Base-by-base conservation (phyloP, 352 stramenopile genomes). In the Pythium volutum region DNA sequence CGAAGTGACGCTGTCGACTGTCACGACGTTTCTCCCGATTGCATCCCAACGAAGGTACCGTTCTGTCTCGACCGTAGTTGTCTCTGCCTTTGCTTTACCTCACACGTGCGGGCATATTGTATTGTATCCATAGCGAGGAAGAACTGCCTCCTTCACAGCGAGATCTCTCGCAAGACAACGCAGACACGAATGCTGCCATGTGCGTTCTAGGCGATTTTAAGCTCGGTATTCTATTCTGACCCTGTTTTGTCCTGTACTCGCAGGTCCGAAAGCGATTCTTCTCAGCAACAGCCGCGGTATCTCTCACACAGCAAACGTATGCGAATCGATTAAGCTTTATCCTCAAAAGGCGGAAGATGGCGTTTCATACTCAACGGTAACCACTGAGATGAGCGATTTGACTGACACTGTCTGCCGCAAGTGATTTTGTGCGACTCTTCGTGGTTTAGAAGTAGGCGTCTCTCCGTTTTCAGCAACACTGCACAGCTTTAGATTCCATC, bases 1-100 rank as follows among this genome's bases (percentile, higher is more conserved):
- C 25, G 81, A 95, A 66, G 70, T 93, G 58, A 91, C 81, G n/a
- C 69, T 95, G 14, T 92, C 86, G 16, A 95, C 86, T 0, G 72
- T 92, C 42, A 87, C 81, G n/a, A 89, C 79, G 22, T 90, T 93
- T 62, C 62, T 91, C 3, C 79, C 83, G n/a, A 71, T 69, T 45
- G 65, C 79, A 7, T 89, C 82, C 20, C 82, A 92, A 66, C 63
- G 70, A 31, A 82, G 73, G 75, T 82, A 20, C 36, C 12, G 36
- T 56, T 25, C 15, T 23, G 16, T 45, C 7, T 27, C n/a, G n/a
- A n/a, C n/a, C n/a, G n/a, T n/a, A 18, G 16, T 16, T 22, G 14
- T 36, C 9, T 53, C 6, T 27, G 22, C 29, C 7, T 25, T 42
- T 0, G 29, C 25, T 26, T 14, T 27, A 27, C 27, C 29, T 43